phyloP scores from a whole-genome alignment of 1,284 basidiomycete genomes.

The Erythrobasidium hasegawianum region DNA sequence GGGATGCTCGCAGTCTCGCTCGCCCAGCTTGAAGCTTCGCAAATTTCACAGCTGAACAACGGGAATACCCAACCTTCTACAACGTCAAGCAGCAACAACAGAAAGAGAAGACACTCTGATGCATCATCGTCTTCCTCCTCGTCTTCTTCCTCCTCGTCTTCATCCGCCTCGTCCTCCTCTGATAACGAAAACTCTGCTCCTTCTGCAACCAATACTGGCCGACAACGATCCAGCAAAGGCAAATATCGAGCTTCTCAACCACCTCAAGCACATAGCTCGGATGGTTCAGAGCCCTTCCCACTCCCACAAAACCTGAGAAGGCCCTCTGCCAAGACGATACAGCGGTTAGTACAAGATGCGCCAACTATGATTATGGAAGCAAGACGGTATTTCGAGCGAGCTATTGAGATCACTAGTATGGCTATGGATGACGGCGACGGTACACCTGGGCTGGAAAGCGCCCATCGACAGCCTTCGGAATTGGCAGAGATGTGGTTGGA shows the following conservation, averaged over 20 bases:
- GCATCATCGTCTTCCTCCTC: slow-evolving; percentile 4
- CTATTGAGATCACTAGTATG: not conserved
- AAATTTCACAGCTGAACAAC: not conserved
- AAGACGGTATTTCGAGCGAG: not conserved
- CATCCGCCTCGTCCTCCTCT: slow-evolving; percentile 13
- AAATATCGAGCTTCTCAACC: not conserved
- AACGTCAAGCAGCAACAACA: not conserved
- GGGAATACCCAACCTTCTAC: not conserved
- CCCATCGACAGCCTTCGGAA: not conserved
- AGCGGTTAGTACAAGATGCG: not conserved
- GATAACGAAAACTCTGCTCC: not conserved
- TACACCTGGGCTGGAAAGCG: not conserved
- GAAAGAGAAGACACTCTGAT: not conserved
- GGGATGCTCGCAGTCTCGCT: slow-evolving; percentile 64
- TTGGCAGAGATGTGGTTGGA: not conserved
- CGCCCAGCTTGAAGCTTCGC: slow-evolving; percentile 44
- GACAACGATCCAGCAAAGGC: not conserved
- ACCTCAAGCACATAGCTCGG: too few relatives aligned
- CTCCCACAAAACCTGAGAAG: not conserved
- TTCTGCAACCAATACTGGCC: not conserved
- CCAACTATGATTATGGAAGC: not conserved
- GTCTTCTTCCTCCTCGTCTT: slow-evolving; percentile 22
- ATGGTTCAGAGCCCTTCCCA: not conserved
- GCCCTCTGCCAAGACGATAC: not conserved
- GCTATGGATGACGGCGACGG: not conserved